Evolutionary conservation across 2,329 filamentous ascomycete species (phyloP), one percentile per base, ranked within the genome.

Genomic region (Boeremia exigua): DNA sequence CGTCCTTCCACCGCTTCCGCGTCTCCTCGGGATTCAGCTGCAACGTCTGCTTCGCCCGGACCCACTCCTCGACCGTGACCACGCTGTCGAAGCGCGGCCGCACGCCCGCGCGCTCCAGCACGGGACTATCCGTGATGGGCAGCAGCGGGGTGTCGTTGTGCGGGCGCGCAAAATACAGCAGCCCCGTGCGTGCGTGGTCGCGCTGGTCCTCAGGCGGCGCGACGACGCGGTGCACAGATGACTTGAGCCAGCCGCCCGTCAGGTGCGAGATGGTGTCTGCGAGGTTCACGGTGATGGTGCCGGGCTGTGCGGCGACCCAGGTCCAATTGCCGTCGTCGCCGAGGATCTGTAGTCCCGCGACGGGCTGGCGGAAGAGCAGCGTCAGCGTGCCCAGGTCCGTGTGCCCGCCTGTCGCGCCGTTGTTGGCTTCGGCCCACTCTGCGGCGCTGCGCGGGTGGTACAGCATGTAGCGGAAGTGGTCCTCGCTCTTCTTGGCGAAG

Each of bases 381-480:
- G 84, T 86, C 0, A 86, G 75, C 0, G 81, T 81, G 0, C 83
- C 84, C 0, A 86, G 70, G 56, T 87, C 84, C 0, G 84, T 86
- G 61, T 86, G 84, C 0, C 84, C 83, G 0, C 74, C 73, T 0
- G 76, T 75, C 59, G 81, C 81, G 0, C 83, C 72, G 17, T 74
- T 70, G 0, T 78, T 78, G 1, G 56, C 39, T 77, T 75, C 34
- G 74, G 75, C 28, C 75, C 77, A 53, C 80, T 80, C 79, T n/a
- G 82, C 78, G 0, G 76, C 67, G 0, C 75, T 78, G 32, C 84
- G 81, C 0, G 79, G 78, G 8, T 78, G 77, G 57, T 86, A 86
- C 44, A 82, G 78, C 84, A 87, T 87, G 68, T 86, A 87, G 2
- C 86, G 80, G n/a, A 87, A 77, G 54, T 87, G 84, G 23, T 84